phyloP scores from a whole-genome alignment of 2,329 filamentous ascomycete genomes.

The Sclerotinia subarctica region DNA sequence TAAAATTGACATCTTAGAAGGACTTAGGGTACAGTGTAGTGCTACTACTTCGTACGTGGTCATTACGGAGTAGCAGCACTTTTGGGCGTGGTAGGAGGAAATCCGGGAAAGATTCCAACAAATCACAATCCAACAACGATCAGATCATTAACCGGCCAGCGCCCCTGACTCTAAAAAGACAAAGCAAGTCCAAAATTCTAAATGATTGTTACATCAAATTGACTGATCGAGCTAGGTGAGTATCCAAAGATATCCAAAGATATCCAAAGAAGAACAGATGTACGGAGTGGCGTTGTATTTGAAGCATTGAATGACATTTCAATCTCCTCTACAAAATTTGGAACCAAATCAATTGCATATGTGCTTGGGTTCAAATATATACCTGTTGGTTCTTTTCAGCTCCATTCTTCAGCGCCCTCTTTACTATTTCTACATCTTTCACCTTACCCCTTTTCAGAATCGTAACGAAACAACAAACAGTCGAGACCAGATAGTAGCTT shows the following conservation, averaged over 20 bases:
- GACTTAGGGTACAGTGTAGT: too few relatives aligned
- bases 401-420: background rate
- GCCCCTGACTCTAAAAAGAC: background rate
- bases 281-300: background rate
- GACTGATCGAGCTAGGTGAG: too few relatives aligned
- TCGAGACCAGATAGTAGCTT: too few relatives aligned
- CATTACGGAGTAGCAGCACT: background rate
- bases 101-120: background rate
- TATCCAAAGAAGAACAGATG: background rate
- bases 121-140: background rate
- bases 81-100: background rate
- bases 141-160: background rate
- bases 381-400: background rate
- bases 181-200: background rate
- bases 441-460: background rate
- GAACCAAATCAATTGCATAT: background rate
- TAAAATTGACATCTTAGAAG: background rate
- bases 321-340: background rate
- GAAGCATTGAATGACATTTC: background rate
- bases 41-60: background rate
- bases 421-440: background rate
- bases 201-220: too few relatives aligned
- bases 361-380: background rate
- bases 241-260: too few relatives aligned
- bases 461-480: background rate